Evolutionary conservation across 129 eudicot species (phyloP).

Genomic region (Daucus carota): DNA sequence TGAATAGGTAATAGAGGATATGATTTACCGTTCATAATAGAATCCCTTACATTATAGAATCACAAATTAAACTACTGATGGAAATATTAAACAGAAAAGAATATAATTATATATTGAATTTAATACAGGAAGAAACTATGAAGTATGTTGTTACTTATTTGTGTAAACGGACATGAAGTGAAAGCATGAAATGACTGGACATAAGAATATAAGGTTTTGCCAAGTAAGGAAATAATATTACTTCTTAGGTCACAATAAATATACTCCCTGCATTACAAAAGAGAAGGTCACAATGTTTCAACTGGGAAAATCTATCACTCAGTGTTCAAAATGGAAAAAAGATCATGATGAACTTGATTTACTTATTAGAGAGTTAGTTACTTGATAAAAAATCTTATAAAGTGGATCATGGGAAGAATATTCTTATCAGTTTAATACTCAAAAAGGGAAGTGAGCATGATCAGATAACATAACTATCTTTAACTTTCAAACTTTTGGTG

Average conservation of each 20-base stretch:
- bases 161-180: neutral
- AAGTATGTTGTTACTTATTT: neutral
- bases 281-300: neutral
- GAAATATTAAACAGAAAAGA: neutral
- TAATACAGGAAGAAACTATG: neutral
- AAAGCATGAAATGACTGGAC: neutral
- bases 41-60: neutral
- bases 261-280: neutral
- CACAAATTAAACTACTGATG: neutral
- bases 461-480: neutral
- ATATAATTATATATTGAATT: neutral
- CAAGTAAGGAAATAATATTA: neutral
- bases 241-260: neutral
- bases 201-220: neutral
- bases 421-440: neutral
- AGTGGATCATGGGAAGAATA: neutral
- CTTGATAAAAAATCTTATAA: neutral
- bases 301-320: neutral
- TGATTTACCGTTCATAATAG: neutral
- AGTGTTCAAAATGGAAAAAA: neutral
- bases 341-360: neutral
- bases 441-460: neutral
- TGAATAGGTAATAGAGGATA: conserved; percentile 1
- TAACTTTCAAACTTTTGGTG: neutral
- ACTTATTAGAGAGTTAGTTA: neutral